Evolutionary conservation across 352 stramenopile species (phyloP).

Genomic region (Phytophthora fragariae): DNA sequence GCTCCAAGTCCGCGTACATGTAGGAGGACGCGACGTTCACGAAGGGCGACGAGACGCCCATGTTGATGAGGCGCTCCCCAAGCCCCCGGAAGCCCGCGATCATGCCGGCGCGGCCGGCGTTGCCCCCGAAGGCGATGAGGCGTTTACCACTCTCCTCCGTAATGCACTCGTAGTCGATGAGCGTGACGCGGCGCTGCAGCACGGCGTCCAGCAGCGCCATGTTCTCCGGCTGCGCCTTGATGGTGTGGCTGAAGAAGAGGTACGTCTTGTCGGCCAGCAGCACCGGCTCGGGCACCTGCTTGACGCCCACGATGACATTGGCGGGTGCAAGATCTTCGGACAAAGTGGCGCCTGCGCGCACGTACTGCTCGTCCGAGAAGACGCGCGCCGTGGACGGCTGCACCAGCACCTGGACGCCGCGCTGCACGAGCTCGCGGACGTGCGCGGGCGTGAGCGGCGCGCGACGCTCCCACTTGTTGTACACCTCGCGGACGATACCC

Average conservation of each 20-base stretch:
- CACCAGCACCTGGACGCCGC: conserved; percentile 92
- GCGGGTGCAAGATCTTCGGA: conserved; percentile 89
- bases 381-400: conserved; percentile 93
- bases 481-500: conserved; percentile 94
- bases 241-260: conserved; percentile 97
- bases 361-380: conserved; percentile 95
- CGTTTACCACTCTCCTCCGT: conserved; percentile 84
- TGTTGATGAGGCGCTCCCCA: conserved; percentile 93
- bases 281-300: conserved; percentile 88
- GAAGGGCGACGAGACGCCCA: conserved; percentile 94
- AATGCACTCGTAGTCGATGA: conserved; percentile 98
- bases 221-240: conserved; percentile 97
- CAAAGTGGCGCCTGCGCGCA: conserved; percentile 86
- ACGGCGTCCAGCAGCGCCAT: conserved; percentile 95
- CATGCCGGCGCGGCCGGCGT: conserved; percentile 95
- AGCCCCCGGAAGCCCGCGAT: conserved; percentile 94
- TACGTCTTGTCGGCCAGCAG: conserved; percentile 94
- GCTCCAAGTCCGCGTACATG: conserved; percentile 94
- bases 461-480: conserved; percentile 97
- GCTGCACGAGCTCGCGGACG: conserved; percentile 83
- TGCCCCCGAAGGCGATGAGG: conserved; percentile 95
- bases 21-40: conserved; percentile 94
- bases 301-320: conserved; percentile 96
- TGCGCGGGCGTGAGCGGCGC: conserved; percentile 92
- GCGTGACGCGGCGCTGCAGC: conserved; percentile 91